A percentile compares a stretch with the other conserved stretches of the same genome.
phyloP scores from a whole-genome alignment of 1,284 basidiomycete species.

The Exobasidium cylindrosporum region DNA sequence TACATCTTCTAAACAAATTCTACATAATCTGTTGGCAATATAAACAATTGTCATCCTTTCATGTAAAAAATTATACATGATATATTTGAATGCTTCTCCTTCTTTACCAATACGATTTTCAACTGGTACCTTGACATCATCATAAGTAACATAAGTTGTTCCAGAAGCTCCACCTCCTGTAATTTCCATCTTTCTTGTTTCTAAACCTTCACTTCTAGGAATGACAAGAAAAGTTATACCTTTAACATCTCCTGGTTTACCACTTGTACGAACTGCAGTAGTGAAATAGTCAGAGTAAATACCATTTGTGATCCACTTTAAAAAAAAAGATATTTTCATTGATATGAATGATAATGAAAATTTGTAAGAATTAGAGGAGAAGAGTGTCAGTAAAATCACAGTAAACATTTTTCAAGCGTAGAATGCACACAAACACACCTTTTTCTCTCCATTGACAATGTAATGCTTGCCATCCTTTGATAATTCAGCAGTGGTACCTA shows the following conservation, averaged over 20 bases:
- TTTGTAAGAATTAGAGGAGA: too few species aligned
- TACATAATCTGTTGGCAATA: constrained; percentile 33
- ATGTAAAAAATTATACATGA: constrained; percentile 23
- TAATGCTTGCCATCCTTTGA: constrained; percentile 53
- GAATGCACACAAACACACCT: too few species aligned
- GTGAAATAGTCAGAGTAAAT: constrained; percentile 52
- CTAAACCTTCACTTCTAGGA: constrained; percentile 33
- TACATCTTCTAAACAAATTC: constrained; percentile 39
- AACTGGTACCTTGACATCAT: constrained; percentile 51
- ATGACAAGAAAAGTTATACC: constrained; percentile 56
- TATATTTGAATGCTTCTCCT: constrained; percentile 34
- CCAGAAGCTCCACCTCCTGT: constrained; percentile 47
- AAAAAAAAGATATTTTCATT: constrained; percentile 2
- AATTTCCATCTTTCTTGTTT: constrained; percentile 51
- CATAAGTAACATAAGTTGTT: constrained; percentile 54
- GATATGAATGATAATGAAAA: too few species aligned
- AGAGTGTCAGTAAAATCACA: too few species aligned
- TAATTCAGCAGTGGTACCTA: constrained; percentile 45
- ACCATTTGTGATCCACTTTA: constrained; percentile 52
- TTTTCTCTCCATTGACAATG: constrained; percentile 56
- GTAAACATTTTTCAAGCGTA: constrained; percentile 18
- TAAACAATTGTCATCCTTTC: constrained; percentile 40
- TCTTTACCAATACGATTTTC: constrained; percentile 55
- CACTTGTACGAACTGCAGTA: constrained; percentile 55
- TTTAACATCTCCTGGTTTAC: constrained; percentile 52